Base-by-base conservation (phyloP, 345 rosid genomes). In the Adansonia digitata region DNA sequence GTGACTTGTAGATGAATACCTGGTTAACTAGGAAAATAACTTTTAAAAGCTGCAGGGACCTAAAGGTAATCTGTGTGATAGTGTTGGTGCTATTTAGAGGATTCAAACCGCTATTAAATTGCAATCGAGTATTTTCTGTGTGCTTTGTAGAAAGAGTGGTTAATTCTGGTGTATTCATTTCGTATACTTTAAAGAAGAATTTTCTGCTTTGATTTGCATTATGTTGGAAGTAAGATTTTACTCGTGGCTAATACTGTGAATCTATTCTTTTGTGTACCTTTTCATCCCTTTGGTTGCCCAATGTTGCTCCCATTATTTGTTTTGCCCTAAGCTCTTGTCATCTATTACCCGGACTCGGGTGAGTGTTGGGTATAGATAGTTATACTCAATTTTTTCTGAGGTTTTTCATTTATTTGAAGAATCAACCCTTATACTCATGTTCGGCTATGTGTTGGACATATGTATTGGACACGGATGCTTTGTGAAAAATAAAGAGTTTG, bases 211-310 rank as follows among this genome's bases (percentile, higher is more conserved):
- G 51, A 53, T 53, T 22, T 53, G 26, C 59, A 8, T 53, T 39
- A 13, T 13, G 22, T 24, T 42, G 52, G 53, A 66, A 66, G 51
- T 40, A 22, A 66, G 51, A 29, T 43, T 24, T 42, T 42, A 5
- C 53, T 24, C 1, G 29, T 4, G 9, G 27, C 27, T 37, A 37
- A 27, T n/a, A 63, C 49, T 20, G 1, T 65, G 5, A 5, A 0
- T 22, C 20, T 42, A 24, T 18, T 63, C 10, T 11, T 42, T 24
- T 42, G 12, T 42, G n/a, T 17, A 27, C 13, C 26, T 35, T 26
- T 68, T 45, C 14, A 8, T 40, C 52, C 55, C 74, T 9, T 69
- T 49, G 45, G 61, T 59, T 70, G 67, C 57, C 73, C 60, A 24
- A 53, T 74, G 66, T 29, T 53, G 59, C 40, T 43, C 20, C 11